Percentiles rank a stretch among this genome's conserved stretches.
Conservation (phyloP, 179 eudicot species). For the Spergularia azorica region DNA sequence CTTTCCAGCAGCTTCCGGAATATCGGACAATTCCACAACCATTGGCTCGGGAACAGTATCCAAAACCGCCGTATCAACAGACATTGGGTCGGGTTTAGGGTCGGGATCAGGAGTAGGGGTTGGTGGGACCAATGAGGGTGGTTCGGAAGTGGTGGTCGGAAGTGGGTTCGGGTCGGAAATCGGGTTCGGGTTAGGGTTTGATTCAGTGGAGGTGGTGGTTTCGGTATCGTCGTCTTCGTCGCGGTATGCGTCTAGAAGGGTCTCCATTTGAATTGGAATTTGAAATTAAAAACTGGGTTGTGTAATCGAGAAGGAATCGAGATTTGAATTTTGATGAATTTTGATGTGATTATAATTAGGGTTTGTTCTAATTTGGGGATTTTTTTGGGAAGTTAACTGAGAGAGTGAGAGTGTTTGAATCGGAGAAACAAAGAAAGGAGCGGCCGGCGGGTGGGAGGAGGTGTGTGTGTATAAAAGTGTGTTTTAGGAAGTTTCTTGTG, state of each 20-base stretch:
- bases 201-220: background rate
- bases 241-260: slow-evolving; percentile 42
- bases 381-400: no score
- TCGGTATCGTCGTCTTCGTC: slow-evolving; percentile 40
- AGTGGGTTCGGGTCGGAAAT: background rate
- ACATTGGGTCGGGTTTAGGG: slow-evolving; percentile 16
- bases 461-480: no score
- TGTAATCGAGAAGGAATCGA: slow-evolving; percentile 16
- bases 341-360: background rate
- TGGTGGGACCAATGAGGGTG: background rate
- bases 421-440: background rate
- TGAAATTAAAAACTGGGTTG: slow-evolving; percentile 13
- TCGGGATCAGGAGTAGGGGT: slow-evolving; percentile 18
- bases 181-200: slow-evolving; percentile 16
- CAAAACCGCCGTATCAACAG: background rate
- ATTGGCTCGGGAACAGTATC: background rate
- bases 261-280: slow-evolving; percentile 40
- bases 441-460: no score
- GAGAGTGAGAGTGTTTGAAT: background rate
- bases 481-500: no score
- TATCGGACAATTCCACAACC: slow-evolving; percentile 20
- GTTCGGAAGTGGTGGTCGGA: background rate
- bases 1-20: background rate
- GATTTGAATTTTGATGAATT: background rate
- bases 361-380: slow-evolving; percentile 2